A percentile compares a stretch with the other conserved stretches of the same genome.
phyloP scores from a whole-genome alignment of 495 filamentous ascomycete species.

The Astrocystis sublimbata region DNA sequence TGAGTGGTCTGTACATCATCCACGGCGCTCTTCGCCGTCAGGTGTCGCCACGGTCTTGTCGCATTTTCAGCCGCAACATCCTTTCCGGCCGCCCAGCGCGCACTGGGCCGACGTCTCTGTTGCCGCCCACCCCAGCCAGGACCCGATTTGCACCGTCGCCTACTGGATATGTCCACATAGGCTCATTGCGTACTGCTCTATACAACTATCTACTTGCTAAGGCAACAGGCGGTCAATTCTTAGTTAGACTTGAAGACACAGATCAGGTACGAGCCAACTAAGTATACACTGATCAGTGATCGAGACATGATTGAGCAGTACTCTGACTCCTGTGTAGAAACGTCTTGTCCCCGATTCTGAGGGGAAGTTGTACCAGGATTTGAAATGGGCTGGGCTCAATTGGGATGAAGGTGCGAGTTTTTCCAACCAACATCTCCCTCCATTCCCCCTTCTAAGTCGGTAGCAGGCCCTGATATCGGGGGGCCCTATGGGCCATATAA shows the following conservation, averaged over 20 bases:
- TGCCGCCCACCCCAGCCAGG: slow-evolving; percentile 68
- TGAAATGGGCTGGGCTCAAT: slow-evolving; percentile 83
- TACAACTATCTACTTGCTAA: slow-evolving; percentile 91
- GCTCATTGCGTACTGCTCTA: slow-evolving; percentile 85
- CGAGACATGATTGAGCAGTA: not conserved
- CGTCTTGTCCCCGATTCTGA: slow-evolving; percentile 71
- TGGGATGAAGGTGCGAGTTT: slow-evolving; percentile 82
- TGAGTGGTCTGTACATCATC: slow-evolving; percentile 28
- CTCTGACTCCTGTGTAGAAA: slow-evolving; percentile 27
- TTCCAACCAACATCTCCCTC: not conserved
- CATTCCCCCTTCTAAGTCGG: slow-evolving; percentile 19
- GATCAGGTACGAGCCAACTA: slow-evolving; percentile 66
- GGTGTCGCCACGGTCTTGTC: slow-evolving; percentile 12
- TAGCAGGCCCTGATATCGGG: slow-evolving; percentile 70
- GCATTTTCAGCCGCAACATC: slow-evolving; percentile 24
- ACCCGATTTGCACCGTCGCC: slow-evolving; percentile 96
- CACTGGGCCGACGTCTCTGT: slow-evolving; percentile 15
- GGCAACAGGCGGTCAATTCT: slow-evolving; percentile 86
- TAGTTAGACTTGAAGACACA: slow-evolving; percentile 92
- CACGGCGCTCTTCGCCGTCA: slow-evolving; percentile 23
- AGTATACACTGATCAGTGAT: not conserved
- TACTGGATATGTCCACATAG: slow-evolving; percentile 90
- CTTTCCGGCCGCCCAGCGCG: slow-evolving; percentile 24
- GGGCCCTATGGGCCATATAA: slow-evolving; percentile 84
- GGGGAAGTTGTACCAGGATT: slow-evolving; percentile 68